phyloP scores from a whole-genome alignment of 176 grass and related monocot species.

The Phragmites australis region DNA sequence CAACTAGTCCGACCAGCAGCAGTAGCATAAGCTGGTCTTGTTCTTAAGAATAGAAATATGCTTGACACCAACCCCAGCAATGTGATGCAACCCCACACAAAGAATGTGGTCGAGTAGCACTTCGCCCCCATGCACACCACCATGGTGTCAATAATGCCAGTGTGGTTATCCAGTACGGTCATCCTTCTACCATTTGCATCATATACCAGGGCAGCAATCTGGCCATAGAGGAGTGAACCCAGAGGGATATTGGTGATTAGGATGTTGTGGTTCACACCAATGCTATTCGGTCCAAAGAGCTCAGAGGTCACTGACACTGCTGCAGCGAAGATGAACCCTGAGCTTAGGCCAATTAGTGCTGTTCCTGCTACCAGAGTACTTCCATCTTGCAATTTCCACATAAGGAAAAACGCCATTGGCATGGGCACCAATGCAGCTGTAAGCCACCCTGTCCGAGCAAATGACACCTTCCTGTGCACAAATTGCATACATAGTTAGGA shows the following conservation, averaged over 20 bases:
- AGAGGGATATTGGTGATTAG: slow-evolving; percentile 95
- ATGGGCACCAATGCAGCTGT: slow-evolving; percentile 60
- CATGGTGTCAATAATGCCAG: slow-evolving; percentile 48
- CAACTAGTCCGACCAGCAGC: slow-evolving; percentile 23
- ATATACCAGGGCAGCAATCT: slow-evolving; percentile 74
- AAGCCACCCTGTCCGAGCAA: slow-evolving; percentile 87
- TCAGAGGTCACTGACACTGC: slow-evolving; percentile 89
- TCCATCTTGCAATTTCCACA: slow-evolving; percentile 50
- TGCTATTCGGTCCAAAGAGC: slow-evolving; percentile 77
- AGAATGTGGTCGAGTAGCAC: slow-evolving; percentile 75
- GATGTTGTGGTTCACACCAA: slow-evolving; percentile 93
- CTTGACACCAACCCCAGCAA: slow-evolving; percentile 61
- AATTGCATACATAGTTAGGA: slow-evolving; percentile 28
- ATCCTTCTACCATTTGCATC: slow-evolving; percentile 64
- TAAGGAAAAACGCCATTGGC: slow-evolving; percentile 75
- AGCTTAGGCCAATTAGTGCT: slow-evolving; percentile 69
- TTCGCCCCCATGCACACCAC: slow-evolving; percentile 82
- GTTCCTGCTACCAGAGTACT: slow-evolving; percentile 61
- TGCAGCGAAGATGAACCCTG: slow-evolving; percentile 87
- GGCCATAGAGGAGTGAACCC: slow-evolving; percentile 84
- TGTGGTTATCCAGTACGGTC: slow-evolving; percentile 30
- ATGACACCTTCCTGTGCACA: slow-evolving; percentile 63
- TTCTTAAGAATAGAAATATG: slow-evolving; percentile 67
- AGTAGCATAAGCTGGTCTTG: slow-evolving; percentile 50
- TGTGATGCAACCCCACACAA: slow-evolving; percentile 74